Conservation (phyloP, 2,329 filamentous ascomycete genomes). For the Beauveria scarabaeidicola region DNA sequence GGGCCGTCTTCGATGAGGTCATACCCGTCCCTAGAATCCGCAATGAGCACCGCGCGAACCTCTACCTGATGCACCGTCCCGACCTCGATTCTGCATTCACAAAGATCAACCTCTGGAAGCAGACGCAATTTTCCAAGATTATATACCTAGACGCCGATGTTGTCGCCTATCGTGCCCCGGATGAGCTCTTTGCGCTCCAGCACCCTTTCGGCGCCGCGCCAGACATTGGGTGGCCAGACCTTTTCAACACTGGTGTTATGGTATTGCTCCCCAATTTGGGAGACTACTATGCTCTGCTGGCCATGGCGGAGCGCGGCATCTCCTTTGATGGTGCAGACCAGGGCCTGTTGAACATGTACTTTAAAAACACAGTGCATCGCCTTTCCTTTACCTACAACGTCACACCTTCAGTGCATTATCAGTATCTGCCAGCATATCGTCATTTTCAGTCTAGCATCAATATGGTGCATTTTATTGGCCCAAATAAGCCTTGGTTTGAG, state of each 20-base stretch:
- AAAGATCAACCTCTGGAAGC: conserved; percentile 91
- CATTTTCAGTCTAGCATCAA: conserved; percentile 87
- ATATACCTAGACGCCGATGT: conserved; percentile 94
- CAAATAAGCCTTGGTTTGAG: conserved; percentile 78
- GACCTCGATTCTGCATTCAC: conserved; percentile 92
- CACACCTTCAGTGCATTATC: conserved; percentile 92
- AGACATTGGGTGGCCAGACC: conserved; percentile 95
- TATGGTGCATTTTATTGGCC: conserved; percentile 89
- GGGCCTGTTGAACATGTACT: conserved; percentile 91
- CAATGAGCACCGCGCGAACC: conserved; percentile 70
- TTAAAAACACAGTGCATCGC: conserved; percentile 72
- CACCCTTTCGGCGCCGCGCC: conserved; percentile 64
- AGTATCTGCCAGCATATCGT: conserved; percentile 90
- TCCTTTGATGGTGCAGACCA: conserved; percentile 98
- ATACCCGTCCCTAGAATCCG: conserved; percentile 74
- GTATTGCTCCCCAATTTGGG: conserved; percentile 77
- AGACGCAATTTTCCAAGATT: conserved; percentile 81
- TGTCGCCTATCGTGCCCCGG: conserved; percentile 80
- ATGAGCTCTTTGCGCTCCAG: conserved; percentile 73
- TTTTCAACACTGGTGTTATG: conserved; percentile 98
- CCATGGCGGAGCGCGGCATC: conserved; percentile 75
- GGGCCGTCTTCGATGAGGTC: conserved; percentile 82
- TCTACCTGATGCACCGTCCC: conserved; percentile 83
- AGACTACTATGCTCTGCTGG: conserved; percentile 77
- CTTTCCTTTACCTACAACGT: conserved; percentile 96